A percentile compares a stretch with the other conserved stretches of the same genome.
phyloP scores from a whole-genome alignment of 192 early-diverging fungal genomes.

The Podila minutissima region DNA sequence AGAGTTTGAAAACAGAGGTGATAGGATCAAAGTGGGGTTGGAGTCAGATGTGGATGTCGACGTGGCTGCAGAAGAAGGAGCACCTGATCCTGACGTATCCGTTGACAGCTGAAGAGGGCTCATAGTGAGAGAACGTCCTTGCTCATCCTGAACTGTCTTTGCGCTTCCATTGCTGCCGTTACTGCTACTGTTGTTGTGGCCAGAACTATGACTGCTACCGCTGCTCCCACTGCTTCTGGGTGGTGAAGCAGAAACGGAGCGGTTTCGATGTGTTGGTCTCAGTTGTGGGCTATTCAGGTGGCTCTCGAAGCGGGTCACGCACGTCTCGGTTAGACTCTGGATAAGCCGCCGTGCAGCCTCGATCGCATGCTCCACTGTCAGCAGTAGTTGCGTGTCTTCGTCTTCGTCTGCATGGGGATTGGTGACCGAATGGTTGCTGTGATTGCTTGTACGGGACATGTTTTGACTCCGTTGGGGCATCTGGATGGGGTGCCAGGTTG shows the following conservation, averaged over 20 bases:
- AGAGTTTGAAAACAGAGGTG: conserved; percentile 23
- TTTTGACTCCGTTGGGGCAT: conserved; percentile 44
- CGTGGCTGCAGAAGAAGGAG: not conserved
- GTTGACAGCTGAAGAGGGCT: conserved; percentile 26
- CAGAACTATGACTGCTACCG: conserved; percentile 3
- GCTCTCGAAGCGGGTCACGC: conserved; percentile 36
- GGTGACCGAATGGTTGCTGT: conserved; percentile 28
- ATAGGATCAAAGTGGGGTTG: conserved; percentile 20
- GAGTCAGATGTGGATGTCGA: not conserved
- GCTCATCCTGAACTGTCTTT: conserved; percentile 1
- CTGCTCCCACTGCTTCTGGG: conserved; percentile 26
- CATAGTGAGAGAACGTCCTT: conserved; percentile 1
- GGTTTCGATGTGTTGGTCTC: conserved; percentile 12
- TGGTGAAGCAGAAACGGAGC: conserved; percentile 44
- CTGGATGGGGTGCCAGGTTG: conserved; percentile 29
- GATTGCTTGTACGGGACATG: conserved; percentile 41
- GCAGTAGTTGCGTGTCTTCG: conserved; percentile 25
- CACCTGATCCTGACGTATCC: conserved; percentile 6
- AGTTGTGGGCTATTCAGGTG: conserved; percentile 25
- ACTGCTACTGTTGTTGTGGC: not conserved
- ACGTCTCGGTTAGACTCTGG: conserved; percentile 39
- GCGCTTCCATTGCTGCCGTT: conserved; percentile 5
- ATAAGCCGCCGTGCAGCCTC: conserved; percentile 37
- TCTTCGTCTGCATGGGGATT: conserved; percentile 19
- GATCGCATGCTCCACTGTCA: conserved; percentile 38